Conservation (phyloP, 441 rosid genomes). For the Hypseocharis bilobata region DNA sequence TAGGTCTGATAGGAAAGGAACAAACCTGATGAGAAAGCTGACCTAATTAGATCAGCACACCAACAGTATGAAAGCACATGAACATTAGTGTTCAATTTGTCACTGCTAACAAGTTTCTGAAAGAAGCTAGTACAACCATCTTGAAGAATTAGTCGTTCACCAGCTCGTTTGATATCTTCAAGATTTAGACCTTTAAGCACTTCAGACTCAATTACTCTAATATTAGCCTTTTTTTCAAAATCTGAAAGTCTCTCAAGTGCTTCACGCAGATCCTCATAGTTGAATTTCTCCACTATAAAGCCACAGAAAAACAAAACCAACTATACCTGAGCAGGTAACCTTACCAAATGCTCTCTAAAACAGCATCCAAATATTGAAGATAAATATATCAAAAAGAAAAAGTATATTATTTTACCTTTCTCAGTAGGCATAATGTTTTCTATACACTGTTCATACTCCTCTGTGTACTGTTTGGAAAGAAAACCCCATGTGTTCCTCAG, state of each 20-base stretch:
- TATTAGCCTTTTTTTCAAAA: conserved; percentile 66
- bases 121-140: conserved; percentile 69
- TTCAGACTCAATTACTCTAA: conserved; percentile 67
- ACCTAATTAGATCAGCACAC: conserved; percentile 80
- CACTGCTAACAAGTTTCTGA: conserved; percentile 43
- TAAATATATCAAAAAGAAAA: not conserved
- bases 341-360: conserved; percentile 6
- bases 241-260: conserved; percentile 64
- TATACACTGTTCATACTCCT: conserved; percentile 82
- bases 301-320: conserved; percentile 1
- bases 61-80: conserved; percentile 82
- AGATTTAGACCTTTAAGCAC: conserved; percentile 72
- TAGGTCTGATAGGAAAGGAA: not conserved
- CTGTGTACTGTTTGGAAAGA: conserved; percentile 68
- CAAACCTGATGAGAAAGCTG: conserved; percentile 63
- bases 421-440: conserved; percentile 57
- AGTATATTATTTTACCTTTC: conserved; percentile 47
- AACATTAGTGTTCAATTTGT: conserved; percentile 42
- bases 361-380: not conserved
- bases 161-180: conserved; percentile 79
- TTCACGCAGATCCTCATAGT: conserved; percentile 48
- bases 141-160: conserved; percentile 60
- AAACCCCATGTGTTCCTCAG: conserved; percentile 68
- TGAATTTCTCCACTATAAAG: conserved; percentile 51
- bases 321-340: not conserved